phyloP scores from a whole-genome alignment of 2,329 filamentous ascomycete genomes.

The Ceratocystis destructans region DNA sequence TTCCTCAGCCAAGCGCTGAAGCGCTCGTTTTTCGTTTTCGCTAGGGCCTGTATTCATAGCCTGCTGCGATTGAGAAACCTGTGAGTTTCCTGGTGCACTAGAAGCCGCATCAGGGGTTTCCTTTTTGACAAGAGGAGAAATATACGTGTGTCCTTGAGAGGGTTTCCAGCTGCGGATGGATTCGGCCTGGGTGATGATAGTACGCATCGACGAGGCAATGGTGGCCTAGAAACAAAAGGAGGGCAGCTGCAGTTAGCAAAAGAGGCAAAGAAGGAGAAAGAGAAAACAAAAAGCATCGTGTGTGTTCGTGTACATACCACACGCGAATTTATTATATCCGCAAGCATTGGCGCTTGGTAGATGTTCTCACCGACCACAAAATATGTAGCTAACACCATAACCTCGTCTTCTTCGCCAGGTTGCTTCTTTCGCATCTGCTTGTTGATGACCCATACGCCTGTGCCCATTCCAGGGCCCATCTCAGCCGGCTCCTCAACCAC shows the following conservation, averaged over 20 bases:
- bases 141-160: slow-evolving; percentile 40
- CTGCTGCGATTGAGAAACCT: slow-evolving; percentile 21
- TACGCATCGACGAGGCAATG: slow-evolving; percentile 41
- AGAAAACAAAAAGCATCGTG: not conserved
- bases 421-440: slow-evolving; percentile 51
- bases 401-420: slow-evolving; percentile 41
- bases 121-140: slow-evolving; percentile 26
- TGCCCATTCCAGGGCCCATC: slow-evolving; percentile 49
- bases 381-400: slow-evolving; percentile 46
- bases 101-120: slow-evolving; percentile 22
- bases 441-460: slow-evolving; percentile 55
- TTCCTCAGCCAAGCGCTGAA: slow-evolving; percentile 42
- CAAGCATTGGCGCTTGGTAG: slow-evolving; percentile 50
- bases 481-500: slow-evolving; percentile 52
- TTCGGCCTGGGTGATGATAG: slow-evolving; percentile 38
- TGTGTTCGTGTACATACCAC: slow-evolving; percentile 33
- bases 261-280: not conserved
- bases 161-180: slow-evolving; percentile 42
- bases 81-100: slow-evolving; percentile 24
- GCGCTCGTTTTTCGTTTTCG: slow-evolving; percentile 28
- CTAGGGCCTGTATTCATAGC: slow-evolving; percentile 19
- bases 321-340: slow-evolving; percentile 44
- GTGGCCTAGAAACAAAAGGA: slow-evolving; percentile 30
- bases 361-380: slow-evolving; percentile 54
- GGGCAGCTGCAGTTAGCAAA: not conserved